Evolutionary conservation across 805 yeast species (phyloP).

Genomic region (Candida chauliodis): DNA sequence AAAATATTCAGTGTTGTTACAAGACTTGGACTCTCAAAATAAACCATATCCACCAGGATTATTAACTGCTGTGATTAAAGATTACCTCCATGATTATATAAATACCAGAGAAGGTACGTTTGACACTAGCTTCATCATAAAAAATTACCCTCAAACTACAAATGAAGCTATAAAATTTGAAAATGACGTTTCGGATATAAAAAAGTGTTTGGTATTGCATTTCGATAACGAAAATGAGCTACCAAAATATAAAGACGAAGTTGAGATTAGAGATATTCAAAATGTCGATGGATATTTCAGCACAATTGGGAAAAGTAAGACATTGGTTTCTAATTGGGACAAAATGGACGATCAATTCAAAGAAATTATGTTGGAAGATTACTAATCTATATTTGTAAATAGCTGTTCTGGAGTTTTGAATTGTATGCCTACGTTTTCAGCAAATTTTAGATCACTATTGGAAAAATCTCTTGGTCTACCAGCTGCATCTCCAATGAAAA

Average conservation of each 20-base stretch:
- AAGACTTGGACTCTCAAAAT: slow-evolving; percentile 31
- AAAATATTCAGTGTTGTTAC: slow-evolving; percentile 51
- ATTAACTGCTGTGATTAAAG: slow-evolving; percentile 47
- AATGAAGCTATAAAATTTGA: slow-evolving; percentile 72
- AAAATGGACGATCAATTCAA: slow-evolving; percentile 19
- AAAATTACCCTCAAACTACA: slow-evolving; percentile 59
- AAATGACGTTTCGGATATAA: slow-evolving; percentile 55
- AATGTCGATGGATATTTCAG: slow-evolving; percentile 62
- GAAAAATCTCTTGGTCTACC: slow-evolving; percentile 78
- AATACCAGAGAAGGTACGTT: slow-evolving; percentile 36
- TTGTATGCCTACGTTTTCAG: slow-evolving; percentile 47
- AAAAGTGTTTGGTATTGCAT: slow-evolving; percentile 35
- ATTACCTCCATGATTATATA: slow-evolving; percentile 30
- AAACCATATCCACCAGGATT: slow-evolving; percentile 42
- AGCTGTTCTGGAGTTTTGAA: slow-evolving; percentile 74
- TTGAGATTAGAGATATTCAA: slow-evolving; percentile 24
- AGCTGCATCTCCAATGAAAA: slow-evolving; percentile 96
- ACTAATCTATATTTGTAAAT: slow-evolving; percentile 27
- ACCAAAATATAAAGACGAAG: slow-evolving; percentile 15
- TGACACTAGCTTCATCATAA: slow-evolving; percentile 46
- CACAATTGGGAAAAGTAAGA: slow-evolving; percentile 53
- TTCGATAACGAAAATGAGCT: slow-evolving; percentile 25
- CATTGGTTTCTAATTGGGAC: slow-evolving; percentile 16
- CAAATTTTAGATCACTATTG: slow-evolving; percentile 74
- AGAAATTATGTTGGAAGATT: slow-evolving; percentile 19